Base-by-base conservation (phyloP, 2,329 filamentous ascomycete species). In the Fusarium sarcochroum region DNA sequence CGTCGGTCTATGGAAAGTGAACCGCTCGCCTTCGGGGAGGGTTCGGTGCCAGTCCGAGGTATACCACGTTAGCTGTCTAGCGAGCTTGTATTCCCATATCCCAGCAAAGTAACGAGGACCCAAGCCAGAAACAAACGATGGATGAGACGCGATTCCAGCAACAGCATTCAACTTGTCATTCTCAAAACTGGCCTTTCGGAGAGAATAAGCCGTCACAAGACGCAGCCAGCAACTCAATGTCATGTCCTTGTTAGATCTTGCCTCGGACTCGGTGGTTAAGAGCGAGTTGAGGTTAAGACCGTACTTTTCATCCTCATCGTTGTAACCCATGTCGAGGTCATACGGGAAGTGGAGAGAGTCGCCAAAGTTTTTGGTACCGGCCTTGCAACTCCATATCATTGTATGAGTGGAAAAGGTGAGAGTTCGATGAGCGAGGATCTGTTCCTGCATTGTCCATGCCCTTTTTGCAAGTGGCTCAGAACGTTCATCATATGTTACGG, bases 101-200 rank as follows among this genome's bases (percentile, higher is more conserved):
- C 40, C 50, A 5, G 40, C 30, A 27, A 7, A 20, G n/a, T 54
- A 54, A 2, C 4, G 9, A 14, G 30, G 50, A 7, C 50, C 50
- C 1, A 46, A 30, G 4, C 13, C 15, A 9, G 40, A 27, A 3
- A n/a, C 10, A 21, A 46, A 54, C 0, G 40, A 46, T 7, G n/a
- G n/a, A 27, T 34, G 32, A 2, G 30, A 35, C 0, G 50, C 40
- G 21, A 54, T 23, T 25, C 50, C 50, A 6, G 50, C 50, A 6
- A 54, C 10, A 10, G 40, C 50, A 6, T 54, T 54, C 14, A 54
- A 27, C n/a, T 46, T 54, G 10, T 54, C 50, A 9, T 25, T 27
- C 15, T 54, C 50, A 4, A 46, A 5, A 14, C 50, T 54, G 14
- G 40, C 30, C 15, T 6, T 6, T 6, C 50, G 8, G 5, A 54